phyloP scores from a whole-genome alignment of 2,329 filamentous ascomycete genomes.

The Pseudocercospora ulei region DNA sequence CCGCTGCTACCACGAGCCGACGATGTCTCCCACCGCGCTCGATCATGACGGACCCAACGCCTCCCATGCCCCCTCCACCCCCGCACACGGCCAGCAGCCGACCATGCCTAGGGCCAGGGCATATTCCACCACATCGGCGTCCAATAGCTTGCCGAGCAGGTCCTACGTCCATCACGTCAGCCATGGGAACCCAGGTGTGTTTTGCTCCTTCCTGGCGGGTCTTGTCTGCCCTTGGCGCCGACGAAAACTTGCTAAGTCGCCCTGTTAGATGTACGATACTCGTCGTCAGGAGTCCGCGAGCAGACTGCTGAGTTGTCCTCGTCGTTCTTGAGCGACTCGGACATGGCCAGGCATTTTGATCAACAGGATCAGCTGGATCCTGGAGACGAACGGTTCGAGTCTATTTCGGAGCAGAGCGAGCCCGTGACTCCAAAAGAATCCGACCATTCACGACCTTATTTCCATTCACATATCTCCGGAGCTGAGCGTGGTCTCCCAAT shows the following conservation, averaged over 20 bases:
- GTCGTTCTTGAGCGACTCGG: conserved; percentile 34
- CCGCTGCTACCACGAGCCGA: too few relatives aligned
- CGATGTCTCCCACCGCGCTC: conserved; percentile 4
- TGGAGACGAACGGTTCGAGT: conserved; percentile 18
- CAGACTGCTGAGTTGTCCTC: conserved; percentile 36
- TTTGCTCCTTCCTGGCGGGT: background rate
- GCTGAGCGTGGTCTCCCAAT: conserved; percentile 14
- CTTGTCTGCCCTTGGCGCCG: conserved; percentile 1
- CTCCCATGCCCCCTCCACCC: background rate
- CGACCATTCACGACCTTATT: conserved; percentile 10
- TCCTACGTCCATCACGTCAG: conserved; percentile 33
- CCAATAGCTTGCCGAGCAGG: conserved; percentile 28
- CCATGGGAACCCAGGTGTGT: conserved; percentile 23
- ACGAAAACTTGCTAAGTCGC: conserved; percentile 5
- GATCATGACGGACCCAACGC: conserved; percentile 9
- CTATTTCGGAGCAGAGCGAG: conserved; percentile 33
- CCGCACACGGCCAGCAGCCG: conserved; percentile 1
- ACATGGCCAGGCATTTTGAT: conserved; percentile 25
- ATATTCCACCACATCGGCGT: conserved; percentile 14
- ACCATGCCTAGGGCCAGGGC: conserved; percentile 12
- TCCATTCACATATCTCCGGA: conserved; percentile 3
- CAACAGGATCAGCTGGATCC: conserved; percentile 4
- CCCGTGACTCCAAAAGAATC: conserved; percentile 28
- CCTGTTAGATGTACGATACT: conserved; percentile 37
- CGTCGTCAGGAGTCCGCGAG: conserved; percentile 35